Evolutionary conservation across 2,329 filamentous ascomycete species (phyloP).

Genomic region (Conoideocrella luteorostrata): DNA sequence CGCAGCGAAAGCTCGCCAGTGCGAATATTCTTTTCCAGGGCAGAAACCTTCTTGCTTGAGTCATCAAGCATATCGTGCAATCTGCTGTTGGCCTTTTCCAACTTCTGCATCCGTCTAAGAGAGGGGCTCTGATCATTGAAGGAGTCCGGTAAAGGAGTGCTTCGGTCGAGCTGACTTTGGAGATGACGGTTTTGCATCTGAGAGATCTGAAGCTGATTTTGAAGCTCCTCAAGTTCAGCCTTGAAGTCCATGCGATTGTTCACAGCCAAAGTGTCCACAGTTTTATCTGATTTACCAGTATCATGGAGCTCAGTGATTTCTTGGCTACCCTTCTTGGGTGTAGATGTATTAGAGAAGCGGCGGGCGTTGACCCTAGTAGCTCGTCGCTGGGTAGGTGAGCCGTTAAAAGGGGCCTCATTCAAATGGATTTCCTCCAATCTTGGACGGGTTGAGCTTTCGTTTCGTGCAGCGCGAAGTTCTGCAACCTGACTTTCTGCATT

Average conservation of each 20-base stretch:
- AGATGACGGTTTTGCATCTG: conserved; percentile 95
- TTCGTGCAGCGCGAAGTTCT: conserved; percentile 68
- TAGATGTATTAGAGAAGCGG: conserved; percentile 68
- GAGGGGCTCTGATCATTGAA: conserved; percentile 76
- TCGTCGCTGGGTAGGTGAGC: conserved; percentile 67
- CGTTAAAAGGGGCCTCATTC: conserved; percentile 68
- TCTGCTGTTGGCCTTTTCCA: conserved; percentile 85
- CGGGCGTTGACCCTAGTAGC: conserved; percentile 46
- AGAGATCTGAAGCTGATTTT: conserved; percentile 87
- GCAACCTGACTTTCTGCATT: conserved; percentile 79
- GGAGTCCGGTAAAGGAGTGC: conserved; percentile 55
- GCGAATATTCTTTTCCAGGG: conserved; percentile 78
- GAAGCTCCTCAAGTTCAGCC: conserved; percentile 82
- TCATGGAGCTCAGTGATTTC: conserved; percentile 57
- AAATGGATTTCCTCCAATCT: conserved; percentile 82
- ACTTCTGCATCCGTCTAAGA: conserved; percentile 73
- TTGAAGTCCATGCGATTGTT: conserved; percentile 89
- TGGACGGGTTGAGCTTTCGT: conserved; percentile 64
- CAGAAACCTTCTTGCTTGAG: conserved; percentile 85
- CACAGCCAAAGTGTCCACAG: conserved; percentile 71
- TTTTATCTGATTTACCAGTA: conserved; percentile 78
- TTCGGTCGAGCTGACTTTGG: conserved; percentile 75
- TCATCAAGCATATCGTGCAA: conserved; percentile 94
- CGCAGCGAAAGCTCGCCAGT: conserved; percentile 82
- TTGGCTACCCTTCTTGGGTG: conserved; percentile 66